Evolutionary conservation across 192 early-diverging fungal species (phyloP).

Genomic region (Gigaspora rosea): DNA sequence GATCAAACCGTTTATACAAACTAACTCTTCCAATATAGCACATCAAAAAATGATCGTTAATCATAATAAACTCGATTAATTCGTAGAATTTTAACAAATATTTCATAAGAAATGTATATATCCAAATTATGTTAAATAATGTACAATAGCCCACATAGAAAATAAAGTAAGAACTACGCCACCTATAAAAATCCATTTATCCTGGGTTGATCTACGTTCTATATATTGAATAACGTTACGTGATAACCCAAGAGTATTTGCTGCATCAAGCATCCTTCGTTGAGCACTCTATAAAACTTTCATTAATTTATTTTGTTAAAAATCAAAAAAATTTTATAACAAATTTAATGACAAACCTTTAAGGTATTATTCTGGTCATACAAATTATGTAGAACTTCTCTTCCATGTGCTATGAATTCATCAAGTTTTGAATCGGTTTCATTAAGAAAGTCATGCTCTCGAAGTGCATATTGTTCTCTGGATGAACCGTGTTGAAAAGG

Average conservation of each 20-base stretch:
- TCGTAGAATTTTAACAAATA: no score
- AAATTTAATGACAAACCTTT: conserved; percentile 43
- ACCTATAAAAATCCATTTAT: conserved; percentile 63
- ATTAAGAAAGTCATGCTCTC: conserved; percentile 50
- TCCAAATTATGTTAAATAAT: conserved; percentile 47
- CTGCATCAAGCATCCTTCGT: conserved; percentile 56
- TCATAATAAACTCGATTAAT: no score
- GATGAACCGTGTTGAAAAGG: conserved; percentile 41
- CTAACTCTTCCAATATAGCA: no score
- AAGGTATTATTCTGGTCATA: conserved; percentile 58
- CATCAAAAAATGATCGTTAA: no score
- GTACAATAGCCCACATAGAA: conserved; percentile 55
- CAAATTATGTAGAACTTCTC: conserved; percentile 50
- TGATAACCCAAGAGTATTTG: conserved; percentile 60
- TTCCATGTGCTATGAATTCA: conserved; percentile 56
- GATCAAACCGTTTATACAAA: no score
- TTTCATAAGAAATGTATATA: no score
- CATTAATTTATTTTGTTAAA: not conserved
- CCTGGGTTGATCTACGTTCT: conserved; percentile 55
- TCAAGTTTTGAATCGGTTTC: conserved; percentile 53
- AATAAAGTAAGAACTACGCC: conserved; percentile 54
- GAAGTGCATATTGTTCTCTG: conserved; percentile 37
- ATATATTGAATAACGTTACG: conserved; percentile 61
- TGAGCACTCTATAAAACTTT: conserved; percentile 51
- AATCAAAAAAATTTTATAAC: no score